Conservation (phyloP, 257 asterid genomes). For the Ophiorrhiza pumila region DNA sequence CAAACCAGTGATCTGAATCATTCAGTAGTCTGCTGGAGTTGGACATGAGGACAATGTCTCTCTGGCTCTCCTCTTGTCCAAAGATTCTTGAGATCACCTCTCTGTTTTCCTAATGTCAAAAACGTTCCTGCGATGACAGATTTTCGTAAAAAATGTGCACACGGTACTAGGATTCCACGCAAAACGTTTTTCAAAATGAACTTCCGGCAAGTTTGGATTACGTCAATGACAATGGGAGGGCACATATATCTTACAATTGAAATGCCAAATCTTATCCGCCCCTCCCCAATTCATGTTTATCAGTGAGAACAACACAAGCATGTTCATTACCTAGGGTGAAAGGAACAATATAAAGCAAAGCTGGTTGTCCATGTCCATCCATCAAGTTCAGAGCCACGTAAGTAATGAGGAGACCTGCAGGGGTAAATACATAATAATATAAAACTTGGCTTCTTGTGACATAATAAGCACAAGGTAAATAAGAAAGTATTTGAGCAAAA, state of each 20-base stretch:
- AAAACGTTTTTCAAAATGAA: not conserved
- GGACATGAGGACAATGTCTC: constrained; percentile 68
- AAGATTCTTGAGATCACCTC: constrained; percentile 73
- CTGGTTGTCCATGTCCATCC: constrained; percentile 99
- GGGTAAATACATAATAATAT: not conserved
- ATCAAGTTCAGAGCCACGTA: constrained; percentile 89
- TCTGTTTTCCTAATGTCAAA: constrained; percentile 63
- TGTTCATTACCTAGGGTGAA: constrained; percentile 70
- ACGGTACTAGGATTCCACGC: not conserved
- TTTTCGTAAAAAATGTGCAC: not conserved
- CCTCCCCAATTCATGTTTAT: not conserved
- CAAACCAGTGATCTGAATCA: not conserved
- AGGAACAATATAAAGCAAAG: constrained; percentile 97
- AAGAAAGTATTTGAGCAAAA: not conserved
- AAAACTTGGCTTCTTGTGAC: not conserved
- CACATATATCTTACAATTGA: not conserved
- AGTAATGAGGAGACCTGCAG: constrained; percentile 78
- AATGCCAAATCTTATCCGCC: not conserved
- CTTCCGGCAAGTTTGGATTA: not conserved
- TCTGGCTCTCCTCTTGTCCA: constrained; percentile 92
- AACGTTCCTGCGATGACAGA: constrained; percentile 62
- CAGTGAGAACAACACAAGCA: not conserved
- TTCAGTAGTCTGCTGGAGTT: constrained; percentile 21
- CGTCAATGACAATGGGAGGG: not conserved
- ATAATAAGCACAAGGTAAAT: not conserved